Percentiles rank a stretch among this genome's conserved stretches.
Evolutionary conservation across 352 stramenopile genomes (phyloP).

Genomic region (Thraustotheca clavata): DNA sequence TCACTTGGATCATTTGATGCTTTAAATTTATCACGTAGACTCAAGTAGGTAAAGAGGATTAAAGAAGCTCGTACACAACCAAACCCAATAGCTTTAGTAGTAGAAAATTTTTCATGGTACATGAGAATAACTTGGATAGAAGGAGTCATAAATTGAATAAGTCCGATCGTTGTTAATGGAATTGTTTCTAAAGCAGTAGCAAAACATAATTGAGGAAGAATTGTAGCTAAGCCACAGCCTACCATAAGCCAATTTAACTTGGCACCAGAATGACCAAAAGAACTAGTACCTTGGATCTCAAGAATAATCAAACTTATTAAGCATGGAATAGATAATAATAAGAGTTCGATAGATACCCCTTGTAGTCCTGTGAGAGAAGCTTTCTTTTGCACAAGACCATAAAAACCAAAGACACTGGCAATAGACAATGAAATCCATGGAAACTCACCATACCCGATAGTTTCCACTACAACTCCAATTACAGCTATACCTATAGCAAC

Average conservation of each 20-base stretch:
- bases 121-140: slow-evolving; percentile 3
- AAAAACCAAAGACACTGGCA: background rate
- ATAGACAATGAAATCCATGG: slow-evolving; percentile 5
- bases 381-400: slow-evolving; percentile 7
- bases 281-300: background rate
- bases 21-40: no score
- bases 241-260: slow-evolving; percentile 7
- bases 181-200: background rate
- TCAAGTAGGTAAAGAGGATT: background rate
- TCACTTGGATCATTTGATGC: no score
- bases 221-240: background rate
- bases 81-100: slow-evolving; percentile 9
- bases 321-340: background rate
- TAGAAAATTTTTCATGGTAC: slow-evolving; percentile 8
- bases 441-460: slow-evolving; percentile 9
- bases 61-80: slow-evolving; percentile 3
- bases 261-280: background rate
- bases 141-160: slow-evolving; percentile 9
- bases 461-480: background rate
- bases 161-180: slow-evolving; percentile 3
- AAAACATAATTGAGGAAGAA: slow-evolving; percentile 2
- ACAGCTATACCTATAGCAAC: background rate
- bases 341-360: slow-evolving; percentile 1
- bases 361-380: slow-evolving; percentile 4
- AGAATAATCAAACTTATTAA: background rate